These are phyloP conservation scores for Ceriops decandra DNA, from an alignment of 345 rosid genomes.

Conservation along the genomic window DNA sequence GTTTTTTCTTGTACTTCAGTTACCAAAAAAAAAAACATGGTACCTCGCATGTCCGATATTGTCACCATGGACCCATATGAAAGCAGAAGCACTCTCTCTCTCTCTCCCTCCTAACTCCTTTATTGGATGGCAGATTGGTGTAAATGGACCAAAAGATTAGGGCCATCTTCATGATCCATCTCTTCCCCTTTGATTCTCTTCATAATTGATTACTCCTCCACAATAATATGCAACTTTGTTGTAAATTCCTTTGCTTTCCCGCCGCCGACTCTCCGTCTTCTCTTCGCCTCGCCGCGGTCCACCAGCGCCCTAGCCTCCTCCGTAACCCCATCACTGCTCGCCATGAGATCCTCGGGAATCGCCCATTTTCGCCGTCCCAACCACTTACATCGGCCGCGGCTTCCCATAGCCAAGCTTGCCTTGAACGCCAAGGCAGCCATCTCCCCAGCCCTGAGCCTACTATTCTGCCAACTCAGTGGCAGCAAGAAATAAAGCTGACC, in stretches of 20 bases:
- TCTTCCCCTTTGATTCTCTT: background rate
- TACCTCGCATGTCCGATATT: too few relatives aligned
- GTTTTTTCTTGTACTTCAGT: too few relatives aligned
- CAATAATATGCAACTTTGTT: background rate
- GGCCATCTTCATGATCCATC: too few relatives aligned
- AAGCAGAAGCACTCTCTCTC: too few relatives aligned
- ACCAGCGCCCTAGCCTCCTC: background rate
- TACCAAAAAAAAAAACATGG: too few relatives aligned
- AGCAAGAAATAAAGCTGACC: slow-evolving; percentile 34
- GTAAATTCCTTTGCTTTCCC: background rate
- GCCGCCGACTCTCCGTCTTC: slow-evolving; percentile 9
- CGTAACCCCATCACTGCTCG: background rate
- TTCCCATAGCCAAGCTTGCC: slow-evolving; percentile 31
- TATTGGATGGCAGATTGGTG: too few relatives aligned
- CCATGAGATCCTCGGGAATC: background rate
- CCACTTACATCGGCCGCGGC: background rate
- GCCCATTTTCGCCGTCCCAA: background rate
- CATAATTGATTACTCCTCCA: slow-evolving; percentile 7
- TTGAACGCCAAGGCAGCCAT: slow-evolving; percentile 39
- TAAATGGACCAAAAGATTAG: too few relatives aligned
- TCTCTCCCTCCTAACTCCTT: too few relatives aligned
- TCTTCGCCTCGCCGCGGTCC: background rate
- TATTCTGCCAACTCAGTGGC: slow-evolving; percentile 19
- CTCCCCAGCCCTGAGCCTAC: slow-evolving; percentile 20
- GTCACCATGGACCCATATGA: too few relatives aligned